Conservation (phyloP, 2,329 filamentous ascomycete genomes). For the Trichoderma sp. region DNA sequence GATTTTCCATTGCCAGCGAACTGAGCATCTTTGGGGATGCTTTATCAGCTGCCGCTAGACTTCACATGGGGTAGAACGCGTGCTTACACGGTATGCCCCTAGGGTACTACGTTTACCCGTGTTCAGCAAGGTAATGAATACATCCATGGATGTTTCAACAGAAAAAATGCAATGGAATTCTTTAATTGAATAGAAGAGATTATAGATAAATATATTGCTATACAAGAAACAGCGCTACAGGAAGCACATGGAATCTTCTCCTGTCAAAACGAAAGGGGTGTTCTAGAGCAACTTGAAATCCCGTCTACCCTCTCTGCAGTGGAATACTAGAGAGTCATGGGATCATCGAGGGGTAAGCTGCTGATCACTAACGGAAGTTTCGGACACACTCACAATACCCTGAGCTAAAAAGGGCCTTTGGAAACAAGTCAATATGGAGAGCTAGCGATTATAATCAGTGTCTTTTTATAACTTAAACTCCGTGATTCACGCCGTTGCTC, state of each 20-base stretch:
- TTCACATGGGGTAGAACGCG: neutral
- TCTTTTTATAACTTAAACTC: neutral
- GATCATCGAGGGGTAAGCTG: neutral
- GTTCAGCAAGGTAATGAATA: neutral
- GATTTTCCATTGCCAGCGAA: neutral
- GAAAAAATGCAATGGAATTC: too few relatives aligned
- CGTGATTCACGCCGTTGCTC: neutral
- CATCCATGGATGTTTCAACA: neutral
- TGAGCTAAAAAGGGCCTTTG: too few relatives aligned
- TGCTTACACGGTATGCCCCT: neutral
- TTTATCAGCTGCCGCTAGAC: neutral
- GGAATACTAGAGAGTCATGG: neutral
- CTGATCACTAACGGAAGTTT: neutral
- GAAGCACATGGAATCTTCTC: neutral
- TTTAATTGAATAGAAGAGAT: too few relatives aligned
- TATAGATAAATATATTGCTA: too few relatives aligned
- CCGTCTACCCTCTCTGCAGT: neutral
- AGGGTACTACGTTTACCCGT: neutral
- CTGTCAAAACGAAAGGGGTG: neutral
- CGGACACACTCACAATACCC: neutral
- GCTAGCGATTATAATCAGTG: rapidly evolving
- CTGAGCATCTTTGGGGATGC: neutral
- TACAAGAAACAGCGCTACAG: neutral
- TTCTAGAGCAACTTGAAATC: neutral
- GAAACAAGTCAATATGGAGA: neutral